Evolutionary conservation across 495 filamentous ascomycete genomes (phyloP), one percentile per base, ranked within the genome.

Genomic region (Geoglossum glabrum): DNA sequence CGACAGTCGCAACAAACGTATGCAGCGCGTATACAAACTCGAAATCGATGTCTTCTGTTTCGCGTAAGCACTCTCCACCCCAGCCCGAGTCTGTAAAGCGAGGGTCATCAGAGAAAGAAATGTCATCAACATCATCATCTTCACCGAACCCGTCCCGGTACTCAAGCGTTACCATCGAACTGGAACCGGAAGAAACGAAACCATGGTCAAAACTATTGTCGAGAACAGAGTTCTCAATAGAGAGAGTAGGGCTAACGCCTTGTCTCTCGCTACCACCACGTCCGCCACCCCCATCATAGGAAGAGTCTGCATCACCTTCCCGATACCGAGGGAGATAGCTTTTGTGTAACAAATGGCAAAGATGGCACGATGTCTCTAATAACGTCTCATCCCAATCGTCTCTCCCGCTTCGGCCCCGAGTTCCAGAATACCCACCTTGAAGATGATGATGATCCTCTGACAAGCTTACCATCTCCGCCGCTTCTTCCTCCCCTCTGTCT

Each of bases 11-110:
- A 56, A 92, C 86, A 65, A 99, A 99, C 27, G 89, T 97, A 69
- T 96, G 92, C 59, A 99, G 74, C 52, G 92, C 92, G 70, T 99
- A 99, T 57, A 99, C 92, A 71, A 97, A 95, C 64, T 97, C 90
- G 70, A 99, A 97, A 76, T 99, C 90, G 71, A 99, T 99, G 69
- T 97, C 92, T 79, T 99, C 92, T 87, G 69, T 62, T 66, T 78
- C 74, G 73, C 74, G 80, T 88, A 82, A 90, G 86, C 76, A 85
- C 72, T 86, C 83, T 71, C 77, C 78, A 62, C 78, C 79, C 82
- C 80, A 83, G 51, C 80, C 81, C 58, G 76, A 79, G 66, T 82
- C 82, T 70, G 82, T 67, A 64, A 79, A 81, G 68, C 75, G 75
- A 55, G 70, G 61, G 67, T 82, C 72, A 66, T 67, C 55, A 68